Evolutionary conservation across 2,329 filamentous ascomycete genomes (phyloP), one percentile per base, ranked within the genome.

Genomic region (Diaporthe vexans): DNA sequence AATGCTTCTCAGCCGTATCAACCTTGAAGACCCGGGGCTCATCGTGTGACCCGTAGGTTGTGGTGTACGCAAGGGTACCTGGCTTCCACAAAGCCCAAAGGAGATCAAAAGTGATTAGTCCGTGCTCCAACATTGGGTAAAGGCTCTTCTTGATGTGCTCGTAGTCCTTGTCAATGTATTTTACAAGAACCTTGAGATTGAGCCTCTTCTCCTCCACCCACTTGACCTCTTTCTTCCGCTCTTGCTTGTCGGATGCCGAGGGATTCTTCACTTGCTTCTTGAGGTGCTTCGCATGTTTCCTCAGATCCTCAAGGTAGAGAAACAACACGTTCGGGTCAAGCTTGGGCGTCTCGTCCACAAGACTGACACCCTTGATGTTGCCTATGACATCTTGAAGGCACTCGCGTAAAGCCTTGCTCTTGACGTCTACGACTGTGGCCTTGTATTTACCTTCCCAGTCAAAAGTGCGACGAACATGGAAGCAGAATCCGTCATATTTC

Each of bases 71-170:
- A 26, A 97, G 89, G 0, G 94, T 95, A 78, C 95, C 94, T 0
- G 95, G 95, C 80, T 97, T 97, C 89, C 94, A 97, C 4, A 98
- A 84, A 0, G 95, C 94, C 95, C 95, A 97, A 1, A 97, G 86
- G 3, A 97, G 88, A 73, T 98, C 94, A 78, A 95, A 98, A 0
- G 94, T 97, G 81, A 97, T 97, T 58, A 95, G 91, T 11, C 94
- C 94, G 43, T 92, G 93, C 76, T 95, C 90, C 2, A 97, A 86
- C 84, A 98, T 91, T 0, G 94, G 94, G 77, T 95, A 93, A 0
- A 98, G 87, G 1, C 92, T 88, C 51, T 95, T 94, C 81, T 96
- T 95, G 46, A 89, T 91, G 24, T 94, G 88, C 1, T 91, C 90
- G 79, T 94, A 98, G 82, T 98, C 95, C 75, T 92, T 90, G 65